Evolutionary conservation across 148 eudicot species (phyloP).

Genomic region (Cornus kousa): DNA sequence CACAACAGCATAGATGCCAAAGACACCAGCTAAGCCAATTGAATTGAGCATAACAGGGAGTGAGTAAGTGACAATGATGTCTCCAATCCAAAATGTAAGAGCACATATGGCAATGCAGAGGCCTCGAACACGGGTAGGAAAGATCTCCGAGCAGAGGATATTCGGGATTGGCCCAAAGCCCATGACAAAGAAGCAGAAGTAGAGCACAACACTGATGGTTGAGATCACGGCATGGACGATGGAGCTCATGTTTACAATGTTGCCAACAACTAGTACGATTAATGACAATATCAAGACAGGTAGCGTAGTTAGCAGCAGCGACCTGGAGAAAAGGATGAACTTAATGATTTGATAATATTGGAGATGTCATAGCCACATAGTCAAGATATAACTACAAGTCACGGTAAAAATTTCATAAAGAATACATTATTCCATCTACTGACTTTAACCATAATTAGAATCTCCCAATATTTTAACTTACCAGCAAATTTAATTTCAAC

Average conservation of each 20-base stretch:
- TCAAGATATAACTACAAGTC: not conserved
- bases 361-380: not conserved
- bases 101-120: slow-evolving; percentile 89
- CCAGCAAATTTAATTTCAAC: too few species aligned
- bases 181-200: slow-evolving; percentile 83
- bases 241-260: slow-evolving; percentile 34
- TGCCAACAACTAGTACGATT: slow-evolving; percentile 54
- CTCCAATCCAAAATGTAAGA: slow-evolving; percentile 77
- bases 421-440: not conserved
- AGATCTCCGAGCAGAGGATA: slow-evolving; percentile 81
- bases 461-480: too few species aligned
- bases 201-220: slow-evolving; percentile 62
- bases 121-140: slow-evolving; percentile 82
- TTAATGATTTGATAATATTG: not conserved
- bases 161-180: slow-evolving; percentile 88
- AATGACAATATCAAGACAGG: slow-evolving; percentile 60
- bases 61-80: slow-evolving; percentile 74
- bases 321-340: slow-evolving; percentile 36
- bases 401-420: not conserved
- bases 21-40: slow-evolving; percentile 78
- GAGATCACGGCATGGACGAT: slow-evolving; percentile 60
- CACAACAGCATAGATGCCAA: slow-evolving; percentile 68
- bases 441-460: not conserved
- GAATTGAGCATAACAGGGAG: slow-evolving; percentile 71
- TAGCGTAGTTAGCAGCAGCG: slow-evolving; percentile 60